Conservation (phyloP, 2,329 filamentous ascomycete genomes). For the Arachnomyces sp. region DNA sequence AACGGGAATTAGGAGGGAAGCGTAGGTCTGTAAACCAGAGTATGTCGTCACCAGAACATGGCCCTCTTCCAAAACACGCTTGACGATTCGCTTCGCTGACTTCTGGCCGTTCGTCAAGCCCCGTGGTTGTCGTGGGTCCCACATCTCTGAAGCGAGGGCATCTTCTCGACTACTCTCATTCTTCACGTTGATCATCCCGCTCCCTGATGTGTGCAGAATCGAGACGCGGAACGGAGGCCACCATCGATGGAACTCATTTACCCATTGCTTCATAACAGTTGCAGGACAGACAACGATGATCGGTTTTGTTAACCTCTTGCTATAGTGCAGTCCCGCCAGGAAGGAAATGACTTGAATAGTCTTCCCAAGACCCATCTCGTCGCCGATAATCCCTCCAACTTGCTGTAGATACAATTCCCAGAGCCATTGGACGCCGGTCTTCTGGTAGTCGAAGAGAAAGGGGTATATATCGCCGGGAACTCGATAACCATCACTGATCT, state of each 20-base stretch:
- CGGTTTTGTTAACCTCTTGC: constrained; percentile 71
- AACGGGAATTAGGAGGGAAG: constrained; percentile 68
- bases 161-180: constrained; percentile 55
- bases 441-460: constrained; percentile 91
- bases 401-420: constrained; percentile 83
- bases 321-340: constrained; percentile 85
- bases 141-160: constrained; percentile 50
- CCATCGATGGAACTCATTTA: constrained; percentile 97
- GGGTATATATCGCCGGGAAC: constrained; percentile 90
- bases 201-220: constrained; percentile 89
- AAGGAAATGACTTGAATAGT: constrained; percentile 77
- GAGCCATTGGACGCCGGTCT: constrained; percentile 93
- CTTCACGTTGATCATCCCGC: constrained; percentile 80
- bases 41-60: constrained; percentile 96
- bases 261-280: constrained; percentile 94
- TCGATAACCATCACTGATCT: constrained; percentile 65
- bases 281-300: constrained; percentile 89
- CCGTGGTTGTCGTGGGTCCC: constrained; percentile 35
- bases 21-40: constrained; percentile 87
- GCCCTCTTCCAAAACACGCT: constrained; percentile 71
- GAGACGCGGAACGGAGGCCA: constrained; percentile 98
- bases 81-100: constrained; percentile 70
- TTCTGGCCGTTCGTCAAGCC: constrained; percentile 46
- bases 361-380: constrained; percentile 99
- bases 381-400: constrained; percentile 88